A percentile compares a stretch with the other conserved stretches of the same genome.
Evolutionary conservation across 768 basidiomycete genomes (phyloP).

Genomic region (Lactarius tabidus): DNA sequence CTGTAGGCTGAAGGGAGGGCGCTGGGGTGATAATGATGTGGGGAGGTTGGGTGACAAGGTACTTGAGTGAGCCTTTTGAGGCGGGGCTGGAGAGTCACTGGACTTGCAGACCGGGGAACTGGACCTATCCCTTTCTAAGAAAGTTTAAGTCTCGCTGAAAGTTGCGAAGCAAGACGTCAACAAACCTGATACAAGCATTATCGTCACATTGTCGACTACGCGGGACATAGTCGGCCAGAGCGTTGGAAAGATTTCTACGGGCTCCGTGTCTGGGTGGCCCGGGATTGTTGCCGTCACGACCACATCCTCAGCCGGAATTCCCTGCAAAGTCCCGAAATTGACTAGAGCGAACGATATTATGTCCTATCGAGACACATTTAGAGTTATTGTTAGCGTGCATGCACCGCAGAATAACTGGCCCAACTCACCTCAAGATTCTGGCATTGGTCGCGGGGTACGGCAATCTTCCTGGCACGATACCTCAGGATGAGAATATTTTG

Average conservation of each 20-base stretch:
- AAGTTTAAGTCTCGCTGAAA: background rate
- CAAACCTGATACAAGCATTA: slow-evolving; percentile 7
- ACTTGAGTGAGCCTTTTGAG: no score
- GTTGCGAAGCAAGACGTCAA: background rate
- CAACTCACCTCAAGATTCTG: background rate
- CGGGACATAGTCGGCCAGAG: background rate
- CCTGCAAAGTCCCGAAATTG: background rate
- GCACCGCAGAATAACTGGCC: background rate
- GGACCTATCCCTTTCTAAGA: background rate
- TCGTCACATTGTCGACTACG: background rate
- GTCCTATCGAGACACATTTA: background rate
- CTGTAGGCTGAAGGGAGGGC: no score
- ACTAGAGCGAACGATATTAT: background rate
- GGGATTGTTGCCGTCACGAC: slow-evolving; percentile 1
- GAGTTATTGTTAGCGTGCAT: background rate
- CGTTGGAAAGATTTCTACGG: background rate
- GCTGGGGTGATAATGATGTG: no score
- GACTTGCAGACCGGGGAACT: no score
- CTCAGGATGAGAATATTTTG: background rate
- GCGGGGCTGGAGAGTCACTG: background rate
- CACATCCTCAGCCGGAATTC: background rate
- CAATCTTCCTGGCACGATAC: slow-evolving; percentile 5
- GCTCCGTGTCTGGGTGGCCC: background rate
- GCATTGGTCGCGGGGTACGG: background rate
- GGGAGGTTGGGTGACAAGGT: no score